phyloP scores from a whole-genome alignment of 192 early-diverging fungal species.

The Spizellomyces punctatus region DNA sequence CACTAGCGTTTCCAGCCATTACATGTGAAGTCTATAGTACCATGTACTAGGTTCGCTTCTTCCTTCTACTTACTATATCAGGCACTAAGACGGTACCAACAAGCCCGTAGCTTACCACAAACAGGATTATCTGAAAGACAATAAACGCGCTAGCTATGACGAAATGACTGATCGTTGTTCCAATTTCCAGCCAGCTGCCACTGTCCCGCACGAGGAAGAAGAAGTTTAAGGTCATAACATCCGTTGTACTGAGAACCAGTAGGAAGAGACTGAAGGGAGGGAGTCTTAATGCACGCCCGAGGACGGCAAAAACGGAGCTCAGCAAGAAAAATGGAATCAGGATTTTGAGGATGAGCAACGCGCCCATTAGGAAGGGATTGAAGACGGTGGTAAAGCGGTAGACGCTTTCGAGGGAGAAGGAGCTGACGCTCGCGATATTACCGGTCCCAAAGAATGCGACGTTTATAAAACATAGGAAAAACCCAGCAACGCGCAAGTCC shows the following conservation, averaged over 20 bases:
- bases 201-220: slow-evolving; percentile 91
- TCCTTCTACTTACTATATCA: neutral
- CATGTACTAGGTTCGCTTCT: neutral
- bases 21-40: no score
- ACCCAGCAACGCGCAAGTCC: slow-evolving; percentile 42
- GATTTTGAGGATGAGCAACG: slow-evolving; percentile 83
- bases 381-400: slow-evolving; percentile 91
- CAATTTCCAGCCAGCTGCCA: slow-evolving; percentile 96
- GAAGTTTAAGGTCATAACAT: slow-evolving; percentile 95
- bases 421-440: slow-evolving; percentile 85
- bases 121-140: slow-evolving; percentile 88
- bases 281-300: slow-evolving; percentile 74
- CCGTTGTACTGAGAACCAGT: slow-evolving; percentile 82
- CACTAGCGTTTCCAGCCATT: slow-evolving; percentile 26
- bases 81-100: slow-evolving; percentile 51
- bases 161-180: slow-evolving; percentile 94
- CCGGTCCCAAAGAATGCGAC: slow-evolving; percentile 97
- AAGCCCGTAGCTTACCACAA: slow-evolving; percentile 71
- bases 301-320: slow-evolving; percentile 78
- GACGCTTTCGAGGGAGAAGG: slow-evolving; percentile 85
- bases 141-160: slow-evolving; percentile 91
- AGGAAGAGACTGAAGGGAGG: slow-evolving; percentile 87
- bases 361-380: slow-evolving; percentile 87
- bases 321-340: slow-evolving; percentile 94
- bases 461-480: slow-evolving; percentile 90